phyloP scores from a whole-genome alignment of 257 asterid genomes.

The Forsythia suspensa region DNA sequence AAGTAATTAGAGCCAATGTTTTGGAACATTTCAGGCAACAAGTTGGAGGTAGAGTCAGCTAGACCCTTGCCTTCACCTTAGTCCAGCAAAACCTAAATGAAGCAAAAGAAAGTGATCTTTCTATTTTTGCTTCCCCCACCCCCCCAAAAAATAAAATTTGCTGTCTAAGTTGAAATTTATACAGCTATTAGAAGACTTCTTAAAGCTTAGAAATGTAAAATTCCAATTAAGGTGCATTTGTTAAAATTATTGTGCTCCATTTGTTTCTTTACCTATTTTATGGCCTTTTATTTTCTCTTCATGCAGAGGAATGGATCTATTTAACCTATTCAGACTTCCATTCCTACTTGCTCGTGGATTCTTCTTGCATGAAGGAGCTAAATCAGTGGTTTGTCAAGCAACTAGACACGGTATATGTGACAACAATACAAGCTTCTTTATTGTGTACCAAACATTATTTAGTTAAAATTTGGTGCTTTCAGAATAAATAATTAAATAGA shows the following conservation, averaged over 20 bases:
- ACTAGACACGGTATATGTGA: constrained; percentile 69
- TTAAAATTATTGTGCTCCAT: constrained; percentile 13
- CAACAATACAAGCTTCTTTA: constrained; percentile 4
- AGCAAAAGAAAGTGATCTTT: background rate
- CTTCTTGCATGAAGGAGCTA: constrained; percentile 85
- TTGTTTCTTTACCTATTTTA: constrained; percentile 8
- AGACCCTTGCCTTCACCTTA: background rate
- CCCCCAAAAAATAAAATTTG: background rate
- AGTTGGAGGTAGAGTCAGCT: background rate
- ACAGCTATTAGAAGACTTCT: background rate
- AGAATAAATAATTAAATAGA: constrained; percentile 10
- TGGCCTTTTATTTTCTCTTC: constrained; percentile 15
- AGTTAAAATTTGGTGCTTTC: constrained; percentile 7
- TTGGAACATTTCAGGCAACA: background rate
- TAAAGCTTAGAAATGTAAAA: background rate
- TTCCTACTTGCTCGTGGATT: constrained; percentile 74
- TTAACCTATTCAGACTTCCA: constrained; percentile 87
- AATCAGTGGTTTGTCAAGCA: constrained; percentile 90
- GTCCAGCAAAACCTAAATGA: background rate
- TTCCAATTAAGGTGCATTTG: constrained; percentile 21
- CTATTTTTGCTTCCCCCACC: background rate
- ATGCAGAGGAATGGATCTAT: constrained; percentile 84
- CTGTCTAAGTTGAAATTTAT: background rate
- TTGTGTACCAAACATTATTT: background rate
- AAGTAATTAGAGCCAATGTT: background rate